A percentile compares a stretch with the other conserved stretches of the same genome.
Conservation (phyloP, 805 yeast genomes). For the Wickerhamiella shivajii region DNA sequence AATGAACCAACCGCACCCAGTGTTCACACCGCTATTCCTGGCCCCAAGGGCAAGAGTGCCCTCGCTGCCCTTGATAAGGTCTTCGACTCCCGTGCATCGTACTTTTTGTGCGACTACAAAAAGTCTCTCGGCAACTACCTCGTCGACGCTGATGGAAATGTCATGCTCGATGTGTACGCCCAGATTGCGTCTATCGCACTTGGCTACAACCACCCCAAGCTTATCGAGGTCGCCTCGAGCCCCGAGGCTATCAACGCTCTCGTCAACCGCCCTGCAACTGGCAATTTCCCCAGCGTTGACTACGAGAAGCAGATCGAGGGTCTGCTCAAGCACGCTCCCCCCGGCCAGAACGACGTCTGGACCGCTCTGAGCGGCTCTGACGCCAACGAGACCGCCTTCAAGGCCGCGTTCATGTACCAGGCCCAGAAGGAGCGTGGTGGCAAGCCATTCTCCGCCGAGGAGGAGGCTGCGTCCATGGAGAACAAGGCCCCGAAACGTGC, state of each 20-base stretch:
- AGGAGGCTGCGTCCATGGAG: slow-evolving; percentile 58
- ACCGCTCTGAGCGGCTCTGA: slow-evolving; percentile 74
- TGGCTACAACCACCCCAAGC: slow-evolving; percentile 74
- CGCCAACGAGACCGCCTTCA: slow-evolving; percentile 79
- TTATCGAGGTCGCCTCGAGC: slow-evolving; percentile 52
- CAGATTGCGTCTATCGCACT: slow-evolving; percentile 77
- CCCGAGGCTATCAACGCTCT: slow-evolving; percentile 58
- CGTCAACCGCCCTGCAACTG: slow-evolving; percentile 73
- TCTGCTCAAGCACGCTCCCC: slow-evolving; percentile 61
- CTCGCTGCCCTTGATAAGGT: slow-evolving; percentile 41
- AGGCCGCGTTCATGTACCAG: slow-evolving; percentile 76
- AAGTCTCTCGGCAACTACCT: slow-evolving; percentile 69
- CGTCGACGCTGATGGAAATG: slow-evolving; percentile 68
- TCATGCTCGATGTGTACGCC: slow-evolving; percentile 57
- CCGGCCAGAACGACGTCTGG: slow-evolving; percentile 63
- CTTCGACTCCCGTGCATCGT: slow-evolving; percentile 58
- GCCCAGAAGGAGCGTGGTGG: slow-evolving; percentile 54
- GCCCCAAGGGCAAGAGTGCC: slow-evolving; percentile 48
- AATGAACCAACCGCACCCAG: slow-evolving; percentile 63
- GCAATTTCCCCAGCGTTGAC: slow-evolving; percentile 64
- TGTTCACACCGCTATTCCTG: slow-evolving; percentile 56
- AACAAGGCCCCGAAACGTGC: slow-evolving; percentile 73
- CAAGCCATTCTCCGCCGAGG: slow-evolving; percentile 50
- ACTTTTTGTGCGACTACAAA: slow-evolving; percentile 61
- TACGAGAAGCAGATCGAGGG: slow-evolving; percentile 36